Percentiles rank a stretch among this genome's conserved stretches.
Conservation (phyloP, 2,329 filamentous ascomycete species). For the Chalaropsis ovoidea region DNA sequence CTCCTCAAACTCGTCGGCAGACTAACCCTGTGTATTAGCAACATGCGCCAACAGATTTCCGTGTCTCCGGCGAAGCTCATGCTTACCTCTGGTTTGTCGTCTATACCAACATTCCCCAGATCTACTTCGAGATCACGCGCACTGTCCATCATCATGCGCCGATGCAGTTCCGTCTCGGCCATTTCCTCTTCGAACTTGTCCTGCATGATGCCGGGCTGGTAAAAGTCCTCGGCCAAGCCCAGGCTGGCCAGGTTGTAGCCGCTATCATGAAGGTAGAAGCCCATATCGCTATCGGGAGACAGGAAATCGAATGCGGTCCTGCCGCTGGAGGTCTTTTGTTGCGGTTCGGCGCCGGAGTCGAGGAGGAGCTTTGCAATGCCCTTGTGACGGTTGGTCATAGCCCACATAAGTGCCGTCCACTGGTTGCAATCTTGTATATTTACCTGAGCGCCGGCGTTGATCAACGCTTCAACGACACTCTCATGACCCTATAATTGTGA, state of each 20-base stretch:
- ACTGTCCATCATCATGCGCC: slow-evolving; percentile 99
- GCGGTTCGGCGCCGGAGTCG: slow-evolving; percentile 88
- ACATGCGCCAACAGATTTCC: not conserved
- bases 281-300: slow-evolving; percentile 90
- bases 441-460: slow-evolving; percentile 77
- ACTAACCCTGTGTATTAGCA: slow-evolving; percentile 33
- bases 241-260: slow-evolving; percentile 61
- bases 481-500: slow-evolving; percentile 60
- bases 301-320: slow-evolving; percentile 94
- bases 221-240: slow-evolving; percentile 84
- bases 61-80: not conserved
- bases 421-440: slow-evolving; percentile 92
- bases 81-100: slow-evolving; percentile 82
- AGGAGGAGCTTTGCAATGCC: slow-evolving; percentile 85
- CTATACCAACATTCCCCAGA: slow-evolving; percentile 85
- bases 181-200: slow-evolving; percentile 95
- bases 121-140: slow-evolving; percentile 95
- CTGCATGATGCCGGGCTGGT: slow-evolving; percentile 81
- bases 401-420: slow-evolving; percentile 99
- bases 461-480: slow-evolving; percentile 70
- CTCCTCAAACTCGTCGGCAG: slow-evolving; percentile 63
- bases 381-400: slow-evolving; percentile 97
- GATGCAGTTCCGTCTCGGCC: slow-evolving; percentile 89
- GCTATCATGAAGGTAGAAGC: slow-evolving; percentile 86
- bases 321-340: slow-evolving; percentile 87